Evolutionary conservation across 148 eudicot species (phyloP), one percentile per base, ranked within the genome.

Genomic region (Amaranthus cruentus): DNA sequence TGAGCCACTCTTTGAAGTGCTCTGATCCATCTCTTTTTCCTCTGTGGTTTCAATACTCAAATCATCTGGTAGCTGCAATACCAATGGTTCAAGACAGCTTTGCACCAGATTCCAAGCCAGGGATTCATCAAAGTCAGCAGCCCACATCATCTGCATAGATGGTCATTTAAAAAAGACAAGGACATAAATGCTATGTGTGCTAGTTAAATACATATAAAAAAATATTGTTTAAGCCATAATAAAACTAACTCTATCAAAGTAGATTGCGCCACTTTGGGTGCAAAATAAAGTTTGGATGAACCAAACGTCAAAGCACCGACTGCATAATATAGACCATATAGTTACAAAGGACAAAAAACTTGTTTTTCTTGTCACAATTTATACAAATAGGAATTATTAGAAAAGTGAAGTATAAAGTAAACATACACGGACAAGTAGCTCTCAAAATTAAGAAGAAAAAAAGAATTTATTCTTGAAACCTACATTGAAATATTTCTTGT

Each of bases 61-160:
- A 59, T 87, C 89, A 74, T 74, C 78, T 6, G 91, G 90, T 75
- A 88, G 81, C 64, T 87, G 96, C 81, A 95, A 74, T 51, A 81
- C 75, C 79, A 95, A 78, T 65, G 91, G 86, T 75, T 91, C 90
- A 62, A 88, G 96, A 81, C 97, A 90, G 79, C 80, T 85, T 76
- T 84, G 87, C 48, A 79, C 88, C 70, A 87, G 82, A 81, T 81
- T 84, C 77, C 76, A 85, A 68, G 93, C 82, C 74, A 90, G 44
- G 5, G 89, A 85, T 79, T 90, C 91, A 77, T 95, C 87, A 79
- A 95, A 95, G 82, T 95, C 98, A 85, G 98, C 98, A 71, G 98
- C 98, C 98, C 98, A 95, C 88, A 95, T 95, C 98, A 95, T 95
- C 98, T 94, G 89, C 88, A 85, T 47, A 7, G 38, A 63, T 53